Percentiles rank a stretch among this genome's conserved stretches.
Evolutionary conservation across 2,329 filamentous ascomycete species (phyloP).

Genomic region (Trichoderma sp.): DNA sequence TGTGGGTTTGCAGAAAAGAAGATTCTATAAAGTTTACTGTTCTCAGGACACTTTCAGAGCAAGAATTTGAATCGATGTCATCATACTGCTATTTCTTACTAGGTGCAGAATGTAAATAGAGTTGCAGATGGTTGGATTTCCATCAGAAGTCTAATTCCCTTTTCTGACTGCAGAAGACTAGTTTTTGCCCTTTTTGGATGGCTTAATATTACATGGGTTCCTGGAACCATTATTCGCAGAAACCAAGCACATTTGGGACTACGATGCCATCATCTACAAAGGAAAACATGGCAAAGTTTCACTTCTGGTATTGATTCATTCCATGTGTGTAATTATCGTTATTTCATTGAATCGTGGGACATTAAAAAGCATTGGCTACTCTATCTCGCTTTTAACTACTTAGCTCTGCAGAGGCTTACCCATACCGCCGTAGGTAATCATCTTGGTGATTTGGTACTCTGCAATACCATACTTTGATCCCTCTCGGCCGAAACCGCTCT

Average conservation of each 20-base stretch:
- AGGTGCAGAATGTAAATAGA: background rate
- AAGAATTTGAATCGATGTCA: background rate
- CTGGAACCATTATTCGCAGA: background rate
- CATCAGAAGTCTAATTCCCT: background rate
- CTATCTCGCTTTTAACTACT: background rate
- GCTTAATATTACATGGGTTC: background rate
- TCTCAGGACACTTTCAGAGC: no score
- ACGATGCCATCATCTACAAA: background rate
- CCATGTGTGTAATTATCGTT: background rate
- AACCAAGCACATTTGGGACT: background rate
- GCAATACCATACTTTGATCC: constrained; percentile 74
- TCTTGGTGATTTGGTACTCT: constrained; percentile 75
- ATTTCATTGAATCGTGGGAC: constrained; percentile 4
- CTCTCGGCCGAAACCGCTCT: constrained; percentile 78
- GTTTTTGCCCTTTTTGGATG: background rate
- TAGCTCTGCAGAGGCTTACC: constrained; percentile 52
- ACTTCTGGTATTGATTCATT: background rate
- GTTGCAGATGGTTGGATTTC: background rate
- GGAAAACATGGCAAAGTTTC: background rate
- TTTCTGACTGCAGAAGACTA: background rate
- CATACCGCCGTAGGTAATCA: constrained; percentile 54
- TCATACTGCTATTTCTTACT: background rate
- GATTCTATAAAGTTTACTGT: background rate
- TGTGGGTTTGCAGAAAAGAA: background rate
- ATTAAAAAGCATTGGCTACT: background rate